phyloP scores from a whole-genome alignment of 202 grass and related monocot species.

The Setaria italica region DNA sequence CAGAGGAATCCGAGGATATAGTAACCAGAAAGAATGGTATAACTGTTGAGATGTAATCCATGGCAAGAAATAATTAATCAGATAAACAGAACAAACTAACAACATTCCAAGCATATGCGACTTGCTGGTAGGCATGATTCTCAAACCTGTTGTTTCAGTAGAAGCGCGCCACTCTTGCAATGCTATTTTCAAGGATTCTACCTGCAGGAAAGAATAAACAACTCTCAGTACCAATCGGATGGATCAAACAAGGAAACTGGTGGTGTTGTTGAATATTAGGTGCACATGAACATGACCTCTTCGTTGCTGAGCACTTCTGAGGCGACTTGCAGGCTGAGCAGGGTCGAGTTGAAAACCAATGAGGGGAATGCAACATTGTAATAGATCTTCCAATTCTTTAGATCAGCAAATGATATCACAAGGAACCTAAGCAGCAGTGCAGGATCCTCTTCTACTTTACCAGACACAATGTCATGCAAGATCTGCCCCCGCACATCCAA shows the following conservation, averaged over 20 bases:
- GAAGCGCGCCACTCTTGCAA: slow-evolving; percentile 67
- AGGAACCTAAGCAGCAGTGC: slow-evolving; percentile 76
- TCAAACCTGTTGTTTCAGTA: slow-evolving; percentile 80
- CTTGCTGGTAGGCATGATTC: slow-evolving; percentile 6
- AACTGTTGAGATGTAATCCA: slow-evolving; percentile 43
- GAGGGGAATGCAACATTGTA: slow-evolving; percentile 83
- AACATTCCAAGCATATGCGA: slow-evolving; percentile 13
- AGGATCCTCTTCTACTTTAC: slow-evolving; percentile 74
- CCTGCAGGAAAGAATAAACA: slow-evolving; percentile 56
- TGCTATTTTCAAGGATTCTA: slow-evolving; percentile 57
- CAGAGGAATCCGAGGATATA: slow-evolving; percentile 60
- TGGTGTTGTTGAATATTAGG: neutral
- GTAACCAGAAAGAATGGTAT: slow-evolving; percentile 79
- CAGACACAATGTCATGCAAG: slow-evolving; percentile 71
- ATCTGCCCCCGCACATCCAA: slow-evolving; percentile 53
- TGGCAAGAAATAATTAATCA: slow-evolving; percentile 32
- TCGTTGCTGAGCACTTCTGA: slow-evolving; percentile 56
- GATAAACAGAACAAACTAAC: slow-evolving; percentile 26
- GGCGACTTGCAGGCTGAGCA: slow-evolving; percentile 60
- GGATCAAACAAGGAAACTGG: neutral
- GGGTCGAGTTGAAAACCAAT: slow-evolving; percentile 70
- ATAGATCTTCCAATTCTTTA: slow-evolving; percentile 91
- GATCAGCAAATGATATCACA: slow-evolving; percentile 89
- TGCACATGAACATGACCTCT: slow-evolving; percentile 56
- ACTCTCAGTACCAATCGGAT: slow-evolving; percentile 22